These are phyloP conservation scores for Hexamita inflata DNA, from an alignment of 208 protist genomes.

Conservation along the genomic window DNA sequence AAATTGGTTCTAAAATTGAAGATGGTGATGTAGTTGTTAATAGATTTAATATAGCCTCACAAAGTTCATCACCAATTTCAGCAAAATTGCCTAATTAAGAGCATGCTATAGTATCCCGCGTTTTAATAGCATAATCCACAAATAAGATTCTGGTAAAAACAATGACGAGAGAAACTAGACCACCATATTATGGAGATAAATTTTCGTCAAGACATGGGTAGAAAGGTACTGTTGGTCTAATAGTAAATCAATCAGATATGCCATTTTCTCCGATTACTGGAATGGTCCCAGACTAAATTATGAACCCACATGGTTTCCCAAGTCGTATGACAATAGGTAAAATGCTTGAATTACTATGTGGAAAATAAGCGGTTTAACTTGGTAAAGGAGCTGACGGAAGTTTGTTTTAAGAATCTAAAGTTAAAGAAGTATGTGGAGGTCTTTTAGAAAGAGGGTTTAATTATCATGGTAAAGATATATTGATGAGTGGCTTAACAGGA, in stretches of 20 bases:
- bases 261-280: constrained; percentile 82
- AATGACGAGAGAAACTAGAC: constrained; percentile 14
- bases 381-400: constrained; percentile 36
- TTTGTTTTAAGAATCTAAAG: not conserved
- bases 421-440: constrained; percentile 26
- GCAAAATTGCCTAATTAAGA: not conserved
- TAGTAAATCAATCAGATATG: constrained; percentile 90
- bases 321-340: constrained; percentile 99
- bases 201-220: constrained; percentile 97
- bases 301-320: constrained; percentile 99
- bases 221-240: constrained; percentile 95
- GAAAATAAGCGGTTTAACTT: constrained; percentile 67
- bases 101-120: not conserved
- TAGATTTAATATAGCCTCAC: not conserved
- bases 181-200: constrained; percentile 89
- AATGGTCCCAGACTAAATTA: constrained; percentile 97
- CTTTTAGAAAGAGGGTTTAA: constrained; percentile 79
- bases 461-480: constrained; percentile 89
- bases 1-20: not conserved
- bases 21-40: constrained; percentile 30
- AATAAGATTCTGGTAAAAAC: constrained; percentile 25
- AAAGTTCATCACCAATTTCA: not conserved
- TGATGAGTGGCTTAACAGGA: constrained; percentile 85
- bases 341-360: constrained; percentile 89
- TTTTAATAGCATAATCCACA: constrained; percentile 12